A percentile compares a stretch with the other conserved stretches of the same genome.
Conservation (phyloP, 2,329 filamentous ascomycete genomes). For the Claviceps maximensis region DNA sequence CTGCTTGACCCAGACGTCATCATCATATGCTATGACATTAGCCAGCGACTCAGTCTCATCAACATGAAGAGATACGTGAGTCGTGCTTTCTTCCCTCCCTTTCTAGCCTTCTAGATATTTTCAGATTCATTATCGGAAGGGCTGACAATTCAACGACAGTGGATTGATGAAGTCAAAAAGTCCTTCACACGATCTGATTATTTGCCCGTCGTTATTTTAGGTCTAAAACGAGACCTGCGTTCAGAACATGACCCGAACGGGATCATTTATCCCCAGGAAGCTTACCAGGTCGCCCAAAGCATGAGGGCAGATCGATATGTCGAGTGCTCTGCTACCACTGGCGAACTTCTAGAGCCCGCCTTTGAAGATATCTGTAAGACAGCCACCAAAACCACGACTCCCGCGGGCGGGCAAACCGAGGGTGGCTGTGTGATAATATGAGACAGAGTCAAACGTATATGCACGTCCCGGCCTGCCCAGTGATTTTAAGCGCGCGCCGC, state of each 20-base stretch:
- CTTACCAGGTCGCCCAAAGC: conserved; percentile 40
- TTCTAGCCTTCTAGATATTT: conserved; percentile 4
- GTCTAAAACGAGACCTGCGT: conserved; percentile 47
- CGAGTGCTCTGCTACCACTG: conserved; percentile 49
- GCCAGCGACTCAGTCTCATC: conserved; percentile 41
- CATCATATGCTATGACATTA: conserved; percentile 49
- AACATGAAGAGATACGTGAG: conserved; percentile 44
- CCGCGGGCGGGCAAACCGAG: conserved; percentile 38
- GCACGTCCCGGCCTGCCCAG: no score
- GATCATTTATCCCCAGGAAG: conserved; percentile 49
- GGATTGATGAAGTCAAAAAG: conserved; percentile 40
- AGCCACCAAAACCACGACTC: conserved; percentile 34
- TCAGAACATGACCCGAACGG: conserved; percentile 46
- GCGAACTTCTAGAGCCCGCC: conserved; percentile 41
- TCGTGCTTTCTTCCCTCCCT: conserved; percentile 7
- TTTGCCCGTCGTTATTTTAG: conserved; percentile 42
- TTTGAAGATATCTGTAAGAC: conserved; percentile 49
- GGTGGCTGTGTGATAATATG: conserved; percentile 41
- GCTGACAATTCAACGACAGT: conserved; percentile 25
- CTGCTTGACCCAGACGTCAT: conserved; percentile 44
- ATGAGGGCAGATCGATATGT: conserved; percentile 50
- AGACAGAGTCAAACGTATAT: conserved; percentile 8
- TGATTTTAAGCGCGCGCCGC: neutral
- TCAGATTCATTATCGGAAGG: neutral
- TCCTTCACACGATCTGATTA: conserved; percentile 33